These are phyloP conservation scores for Lichtheimia ornata DNA, from an alignment of 371 early-diverging fungal genomes.

Conservation along the genomic window DNA sequence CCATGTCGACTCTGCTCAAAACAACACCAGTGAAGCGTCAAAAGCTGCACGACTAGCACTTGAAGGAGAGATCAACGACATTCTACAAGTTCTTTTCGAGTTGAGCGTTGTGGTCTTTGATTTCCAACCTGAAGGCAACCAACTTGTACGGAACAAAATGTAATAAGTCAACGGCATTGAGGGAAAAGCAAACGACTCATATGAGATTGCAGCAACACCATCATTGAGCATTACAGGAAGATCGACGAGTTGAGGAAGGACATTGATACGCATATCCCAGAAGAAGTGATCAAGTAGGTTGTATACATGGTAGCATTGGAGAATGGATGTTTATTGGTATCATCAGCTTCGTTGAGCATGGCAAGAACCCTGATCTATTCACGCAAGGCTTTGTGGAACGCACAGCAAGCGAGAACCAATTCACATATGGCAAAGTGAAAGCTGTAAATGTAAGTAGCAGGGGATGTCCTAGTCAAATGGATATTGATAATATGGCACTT, in stretches of 20 bases:
- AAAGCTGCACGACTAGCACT: slow-evolving; percentile 39
- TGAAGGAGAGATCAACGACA: slow-evolving; percentile 60
- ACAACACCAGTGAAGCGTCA: slow-evolving; percentile 7
- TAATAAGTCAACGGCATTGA: slow-evolving; percentile 21
- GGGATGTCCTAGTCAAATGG: neutral
- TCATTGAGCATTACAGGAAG: slow-evolving; percentile 58
- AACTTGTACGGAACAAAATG: slow-evolving; percentile 68
- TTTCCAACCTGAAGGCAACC: slow-evolving; percentile 68
- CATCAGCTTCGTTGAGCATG: slow-evolving; percentile 64
- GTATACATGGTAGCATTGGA: neutral
- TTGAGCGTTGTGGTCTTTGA: slow-evolving; percentile 71
- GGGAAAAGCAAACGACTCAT: neutral
- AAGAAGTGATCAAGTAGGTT: slow-evolving; percentile 68
- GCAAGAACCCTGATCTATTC: slow-evolving; percentile 73
- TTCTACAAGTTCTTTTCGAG: slow-evolving; percentile 64
- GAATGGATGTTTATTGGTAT: neutral
- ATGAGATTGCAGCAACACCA: slow-evolving; percentile 50
- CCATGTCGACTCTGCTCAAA: slow-evolving; percentile 5
- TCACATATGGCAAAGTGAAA: slow-evolving; percentile 73
- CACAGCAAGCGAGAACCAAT: slow-evolving; percentile 79
- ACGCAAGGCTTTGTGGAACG: slow-evolving; percentile 74
- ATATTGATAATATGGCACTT: too few relatives aligned
- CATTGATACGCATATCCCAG: slow-evolving; percentile 62
- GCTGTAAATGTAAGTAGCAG: slow-evolving; percentile 61
- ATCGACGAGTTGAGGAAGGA: slow-evolving; percentile 65